Base-by-base conservation (phyloP, 2,329 filamentous ascomycete genomes). In the Ophiocordyceps australis region DNA sequence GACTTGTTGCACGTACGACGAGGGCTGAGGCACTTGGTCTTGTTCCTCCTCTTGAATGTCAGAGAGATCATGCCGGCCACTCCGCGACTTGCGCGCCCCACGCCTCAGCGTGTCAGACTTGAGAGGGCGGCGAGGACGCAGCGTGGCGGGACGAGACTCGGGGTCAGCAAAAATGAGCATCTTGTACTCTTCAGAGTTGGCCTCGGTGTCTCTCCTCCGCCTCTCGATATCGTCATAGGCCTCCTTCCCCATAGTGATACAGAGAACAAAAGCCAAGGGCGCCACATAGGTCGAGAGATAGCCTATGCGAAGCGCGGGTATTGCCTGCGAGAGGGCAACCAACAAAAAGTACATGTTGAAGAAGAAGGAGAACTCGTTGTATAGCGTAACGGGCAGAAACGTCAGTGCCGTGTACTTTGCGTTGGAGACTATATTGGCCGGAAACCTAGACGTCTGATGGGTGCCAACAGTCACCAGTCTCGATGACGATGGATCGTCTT, bases 301-400 rank as follows among this genome's bases (percentile, higher is more conserved):
- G 29, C 89, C 89, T 36, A 98, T 94, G 28, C 83, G 72, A 28
- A 98, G 55, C 14, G 79, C 68, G 4, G 83, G 85, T 41, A 98
- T 85, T 22, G 82, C 74, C 52, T 98, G 89, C 20, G 86, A 95
- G 25, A 95, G 54, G 6, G 89, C 91, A 25, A 98, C 89, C 15
- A 95, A 71, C 29, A 98, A 61, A 49, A 98, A 98, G 49, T 98
- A 98, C 61, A 95, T 81, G 63, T 98, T 98, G 63, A 98, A 93
- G 55, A 98, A 98, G 59, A 95, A 98, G 31, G 86, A 94, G 48
- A 98, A 98, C 46, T 98, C 89, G 54, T 95, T 95, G 54, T 94
- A 98, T 14, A 98, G 60, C 0, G 89, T 98, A 27, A 86, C 64
- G 3, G 91, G 91, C 10, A 98, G 64, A 50, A 98, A 98, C 27